These are phyloP conservation scores for Borealophlyctis nickersoniae DNA, from an alignment of 192 early-diverging fungal genomes.

Conservation along the genomic window DNA sequence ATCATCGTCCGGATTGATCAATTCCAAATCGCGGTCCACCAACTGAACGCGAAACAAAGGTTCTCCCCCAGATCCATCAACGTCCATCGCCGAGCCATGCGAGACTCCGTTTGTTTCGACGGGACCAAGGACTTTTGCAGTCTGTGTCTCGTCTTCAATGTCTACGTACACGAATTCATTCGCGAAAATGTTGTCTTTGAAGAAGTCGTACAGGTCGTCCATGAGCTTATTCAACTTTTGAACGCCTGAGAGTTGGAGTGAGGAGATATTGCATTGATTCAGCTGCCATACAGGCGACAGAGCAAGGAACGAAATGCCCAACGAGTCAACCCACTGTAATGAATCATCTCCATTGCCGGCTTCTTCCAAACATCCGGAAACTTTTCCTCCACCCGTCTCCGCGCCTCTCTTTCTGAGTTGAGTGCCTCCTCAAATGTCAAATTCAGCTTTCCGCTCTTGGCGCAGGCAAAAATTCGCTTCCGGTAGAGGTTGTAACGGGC, in stretches of 20 bases:
- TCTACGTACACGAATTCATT: constrained; percentile 51
- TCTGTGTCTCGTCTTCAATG: constrained; percentile 9
- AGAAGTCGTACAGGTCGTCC: constrained; percentile 58
- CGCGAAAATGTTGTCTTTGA: constrained; percentile 50
- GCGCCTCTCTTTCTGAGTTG: constrained; percentile 66
- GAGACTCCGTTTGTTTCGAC: neutral
- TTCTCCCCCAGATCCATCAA: neutral
- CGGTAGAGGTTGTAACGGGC: constrained; percentile 65
- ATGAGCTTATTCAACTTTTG: constrained; percentile 57
- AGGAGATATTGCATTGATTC: constrained; percentile 10
- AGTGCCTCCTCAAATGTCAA: constrained; percentile 82
- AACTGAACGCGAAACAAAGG: constrained; percentile 34
- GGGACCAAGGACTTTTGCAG: constrained; percentile 15
- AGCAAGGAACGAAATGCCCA: constrained; percentile 4
- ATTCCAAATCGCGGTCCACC: constrained; percentile 50
- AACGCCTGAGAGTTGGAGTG: constrained; percentile 38
- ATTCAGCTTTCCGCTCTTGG: constrained; percentile 64
- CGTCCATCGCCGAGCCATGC: neutral
- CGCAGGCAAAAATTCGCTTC: constrained; percentile 75
- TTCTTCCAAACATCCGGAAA: constrained; percentile 67
- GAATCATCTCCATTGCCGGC: constrained; percentile 59
- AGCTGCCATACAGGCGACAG: neutral
- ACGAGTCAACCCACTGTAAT: constrained; percentile 67
- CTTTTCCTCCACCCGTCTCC: constrained; percentile 56
- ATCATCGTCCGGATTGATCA: constrained; percentile 26